phyloP scores from a whole-genome alignment of 164 flowering plant genomes.

The Magnolia officinalis region DNA sequence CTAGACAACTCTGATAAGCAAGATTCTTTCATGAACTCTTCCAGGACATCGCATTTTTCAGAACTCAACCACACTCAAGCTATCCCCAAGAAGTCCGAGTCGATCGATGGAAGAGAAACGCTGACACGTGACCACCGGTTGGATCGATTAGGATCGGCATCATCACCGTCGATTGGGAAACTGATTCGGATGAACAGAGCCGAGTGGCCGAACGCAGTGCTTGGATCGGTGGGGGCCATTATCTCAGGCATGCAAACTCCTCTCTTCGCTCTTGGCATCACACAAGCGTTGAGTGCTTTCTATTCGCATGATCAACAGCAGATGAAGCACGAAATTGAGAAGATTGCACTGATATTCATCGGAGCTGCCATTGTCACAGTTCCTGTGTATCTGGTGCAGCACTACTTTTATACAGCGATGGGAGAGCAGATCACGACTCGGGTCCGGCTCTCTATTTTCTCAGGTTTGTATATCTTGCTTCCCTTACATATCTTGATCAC shows the following conservation, averaged over 20 bases:
- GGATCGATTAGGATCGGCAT: slow-evolving; percentile 7
- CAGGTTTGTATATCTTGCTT: slow-evolving; percentile 40
- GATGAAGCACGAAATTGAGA: slow-evolving; percentile 45
- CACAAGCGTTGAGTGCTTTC: slow-evolving; percentile 50
- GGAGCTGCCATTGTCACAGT: slow-evolving; percentile 46
- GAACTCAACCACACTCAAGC: slow-evolving; percentile 18
- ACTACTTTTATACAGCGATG: slow-evolving; percentile 63
- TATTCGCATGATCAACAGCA: slow-evolving; percentile 36
- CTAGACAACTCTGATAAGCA: too few species aligned
- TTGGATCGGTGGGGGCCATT: slow-evolving; percentile 68
- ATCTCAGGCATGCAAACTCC: slow-evolving; percentile 69
- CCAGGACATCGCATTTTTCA: slow-evolving; percentile 20
- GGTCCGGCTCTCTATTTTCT: slow-evolving; percentile 65
- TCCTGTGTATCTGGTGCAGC: slow-evolving; percentile 61
- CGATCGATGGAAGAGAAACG: slow-evolving; percentile 15
- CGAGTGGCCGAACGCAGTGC: slow-evolving; percentile 69
- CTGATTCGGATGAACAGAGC: slow-evolving; percentile 51
- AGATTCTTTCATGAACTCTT: slow-evolving; percentile 1
- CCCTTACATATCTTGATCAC: slow-evolving; percentile 1
- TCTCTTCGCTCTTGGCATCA: slow-evolving; percentile 62
- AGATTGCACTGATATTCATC: slow-evolving; percentile 49
- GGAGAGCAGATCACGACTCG: slow-evolving; percentile 71
- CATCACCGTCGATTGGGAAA: slow-evolving; percentile 47
- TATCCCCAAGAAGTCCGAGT: slow-evolving; percentile 13
- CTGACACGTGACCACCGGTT: slow-evolving; percentile 5